A percentile compares a stretch with the other conserved stretches of the same genome.
Conservation (phyloP, 768 basidiomycete genomes). For the Trametes elegans region DNA sequence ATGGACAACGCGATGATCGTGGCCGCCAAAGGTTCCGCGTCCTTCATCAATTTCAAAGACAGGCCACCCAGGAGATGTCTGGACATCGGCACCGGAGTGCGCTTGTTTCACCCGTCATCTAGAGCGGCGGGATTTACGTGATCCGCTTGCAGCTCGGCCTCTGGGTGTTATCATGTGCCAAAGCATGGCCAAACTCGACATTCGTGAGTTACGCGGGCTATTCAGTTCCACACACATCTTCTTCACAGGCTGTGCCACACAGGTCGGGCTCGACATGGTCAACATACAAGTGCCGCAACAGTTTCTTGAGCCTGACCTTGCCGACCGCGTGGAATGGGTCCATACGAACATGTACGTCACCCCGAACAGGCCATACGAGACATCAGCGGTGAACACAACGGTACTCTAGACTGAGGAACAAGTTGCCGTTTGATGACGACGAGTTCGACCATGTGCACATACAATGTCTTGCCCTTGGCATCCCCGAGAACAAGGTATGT, state of each 20-base stretch:
- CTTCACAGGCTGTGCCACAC: background rate
- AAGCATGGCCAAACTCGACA: constrained; percentile 62
- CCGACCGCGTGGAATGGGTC: constrained; percentile 63
- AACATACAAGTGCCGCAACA: constrained; percentile 65
- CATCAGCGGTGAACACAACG: too few relatives aligned
- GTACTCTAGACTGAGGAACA: constrained; percentile 66
- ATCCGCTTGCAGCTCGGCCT: constrained; percentile 49
- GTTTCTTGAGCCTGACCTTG: constrained; percentile 48
- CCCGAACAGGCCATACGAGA: too few relatives aligned
- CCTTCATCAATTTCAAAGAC: constrained; percentile 55
- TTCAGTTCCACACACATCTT: background rate
- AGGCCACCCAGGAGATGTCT: constrained; percentile 51
- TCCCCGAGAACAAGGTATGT: constrained; percentile 71
- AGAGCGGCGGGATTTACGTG: background rate
- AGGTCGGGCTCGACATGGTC: constrained; percentile 82
- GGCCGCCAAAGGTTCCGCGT: constrained; percentile 50
- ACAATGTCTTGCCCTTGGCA: constrained; percentile 35
- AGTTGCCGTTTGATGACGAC: constrained; percentile 78
- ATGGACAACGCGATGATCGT: constrained; percentile 27
- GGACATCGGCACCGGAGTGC: constrained; percentile 74
- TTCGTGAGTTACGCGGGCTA: constrained; percentile 46
- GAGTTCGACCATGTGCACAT: constrained; percentile 83
- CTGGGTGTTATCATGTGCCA: constrained; percentile 74
- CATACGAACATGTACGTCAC: constrained; percentile 75
- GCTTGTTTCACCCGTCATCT: constrained; percentile 20